These are phyloP conservation scores for Ophiostoma pallidulum DNA, from an alignment of 2,329 filamentous ascomycete genomes.

Conservation along the genomic window DNA sequence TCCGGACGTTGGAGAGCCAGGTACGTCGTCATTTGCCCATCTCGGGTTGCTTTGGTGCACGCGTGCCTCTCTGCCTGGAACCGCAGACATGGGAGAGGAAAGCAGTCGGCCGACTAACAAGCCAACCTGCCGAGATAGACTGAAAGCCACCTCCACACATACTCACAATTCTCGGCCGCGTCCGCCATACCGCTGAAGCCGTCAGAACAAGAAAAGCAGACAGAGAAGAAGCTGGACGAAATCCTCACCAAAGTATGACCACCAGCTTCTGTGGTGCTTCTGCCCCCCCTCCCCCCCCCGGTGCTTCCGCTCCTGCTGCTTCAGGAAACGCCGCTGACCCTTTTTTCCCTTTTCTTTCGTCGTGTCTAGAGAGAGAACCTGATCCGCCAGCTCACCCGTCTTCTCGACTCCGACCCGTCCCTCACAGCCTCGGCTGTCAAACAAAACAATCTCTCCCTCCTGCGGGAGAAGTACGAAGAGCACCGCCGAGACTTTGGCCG, in stretches of 20 bases:
- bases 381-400: slow-evolving; percentile 71
- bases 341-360: slow-evolving; percentile 16
- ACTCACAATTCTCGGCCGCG: slow-evolving; percentile 81
- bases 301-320: too few relatives aligned
- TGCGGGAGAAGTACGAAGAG: slow-evolving; percentile 80
- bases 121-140: slow-evolving; percentile 46
- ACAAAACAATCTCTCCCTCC: slow-evolving; percentile 86
- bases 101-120: neutral
- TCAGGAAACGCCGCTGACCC: too few relatives aligned
- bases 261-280: too few relatives aligned
- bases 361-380: slow-evolving; percentile 62
- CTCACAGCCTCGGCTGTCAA: slow-evolving; percentile 89
- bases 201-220: slow-evolving; percentile 70
- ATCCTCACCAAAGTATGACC: slow-evolving; percentile 69
- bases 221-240: slow-evolving; percentile 74
- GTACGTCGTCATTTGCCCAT: slow-evolving; percentile 46
- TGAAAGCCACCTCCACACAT: slow-evolving; percentile 71
- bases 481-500: slow-evolving; percentile 76
- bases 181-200: slow-evolving; percentile 73
- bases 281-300: too few relatives aligned
- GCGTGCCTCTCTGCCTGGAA: too few relatives aligned
- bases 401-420: slow-evolving; percentile 85
- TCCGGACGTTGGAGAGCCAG: slow-evolving; percentile 79
- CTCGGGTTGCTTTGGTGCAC: too few relatives aligned
- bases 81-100: too few relatives aligned